Percentiles rank a stretch among this genome's conserved stretches.
phyloP scores from a whole-genome alignment of 2,329 filamentous ascomycete genomes.

The Rutstroemia sp. region DNA sequence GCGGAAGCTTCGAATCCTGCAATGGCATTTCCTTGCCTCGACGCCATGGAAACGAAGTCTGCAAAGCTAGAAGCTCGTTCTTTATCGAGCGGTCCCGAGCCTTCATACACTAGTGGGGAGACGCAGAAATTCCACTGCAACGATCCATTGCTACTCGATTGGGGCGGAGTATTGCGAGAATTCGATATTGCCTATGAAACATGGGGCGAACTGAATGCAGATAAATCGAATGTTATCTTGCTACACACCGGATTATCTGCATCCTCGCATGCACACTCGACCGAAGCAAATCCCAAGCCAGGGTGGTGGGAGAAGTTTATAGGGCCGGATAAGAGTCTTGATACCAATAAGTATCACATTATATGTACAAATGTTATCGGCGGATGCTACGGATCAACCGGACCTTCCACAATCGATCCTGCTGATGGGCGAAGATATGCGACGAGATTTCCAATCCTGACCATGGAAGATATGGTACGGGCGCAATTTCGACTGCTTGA shows the following conservation, averaged over 20 bases:
- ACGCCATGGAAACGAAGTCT: conserved; percentile 72
- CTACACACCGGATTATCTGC: conserved; percentile 91
- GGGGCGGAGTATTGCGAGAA: conserved; percentile 84
- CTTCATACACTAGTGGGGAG: conserved; percentile 86
- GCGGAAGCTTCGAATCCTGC: conserved; percentile 64
- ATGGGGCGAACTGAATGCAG: conserved; percentile 75
- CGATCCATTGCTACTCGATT: conserved; percentile 76
- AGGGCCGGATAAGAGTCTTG: conserved; percentile 73
- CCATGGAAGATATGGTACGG: conserved; percentile 94
- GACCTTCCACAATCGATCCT: conserved; percentile 77
- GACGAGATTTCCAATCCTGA: conserved; percentile 90
- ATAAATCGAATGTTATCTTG: conserved; percentile 82
- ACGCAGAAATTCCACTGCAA: conserved; percentile 69
- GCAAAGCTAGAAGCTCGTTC: conserved; percentile 63
- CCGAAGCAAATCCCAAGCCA: conserved; percentile 73
- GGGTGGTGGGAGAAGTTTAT: conserved; percentile 99
- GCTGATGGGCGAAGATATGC: conserved; percentile 83
- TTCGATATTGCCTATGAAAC: conserved; percentile 91
- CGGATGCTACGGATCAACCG: conserved; percentile 92
- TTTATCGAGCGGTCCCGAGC: conserved; percentile 74
- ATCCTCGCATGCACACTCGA: conserved; percentile 95
- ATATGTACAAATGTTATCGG: conserved; percentile 97
- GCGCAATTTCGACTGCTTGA: conserved; percentile 90
- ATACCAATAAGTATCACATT: conserved; percentile 86
- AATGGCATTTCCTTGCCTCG: conserved; percentile 84